These are phyloP conservation scores for Hypoxylon sp. DNA, from an alignment of 2,329 filamentous ascomycete genomes.

Conservation along the genomic window DNA sequence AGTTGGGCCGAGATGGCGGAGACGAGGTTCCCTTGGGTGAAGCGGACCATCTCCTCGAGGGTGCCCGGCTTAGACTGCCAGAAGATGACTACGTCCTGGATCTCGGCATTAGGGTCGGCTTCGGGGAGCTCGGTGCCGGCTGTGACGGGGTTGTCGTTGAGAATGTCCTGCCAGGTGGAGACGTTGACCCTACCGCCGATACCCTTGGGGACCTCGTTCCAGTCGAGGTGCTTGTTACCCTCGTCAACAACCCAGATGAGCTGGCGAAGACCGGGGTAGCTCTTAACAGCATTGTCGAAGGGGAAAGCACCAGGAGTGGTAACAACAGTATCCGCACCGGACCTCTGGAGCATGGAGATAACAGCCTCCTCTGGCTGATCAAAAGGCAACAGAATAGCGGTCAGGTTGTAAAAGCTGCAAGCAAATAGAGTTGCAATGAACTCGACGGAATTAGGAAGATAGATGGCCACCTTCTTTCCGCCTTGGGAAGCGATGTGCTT, in stretches of 20 bases:
- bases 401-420: conserved; percentile 89
- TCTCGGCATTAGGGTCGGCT: conserved; percentile 67
- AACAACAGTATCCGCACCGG: conserved; percentile 84
- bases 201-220: conserved; percentile 88
- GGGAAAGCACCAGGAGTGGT: conserved; percentile 90
- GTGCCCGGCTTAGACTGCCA: conserved; percentile 70
- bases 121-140: conserved; percentile 75
- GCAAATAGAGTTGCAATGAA: conserved; percentile 87
- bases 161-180: conserved; percentile 92
- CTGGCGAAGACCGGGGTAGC: conserved; percentile 79
- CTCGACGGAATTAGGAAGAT: conserved; percentile 94
- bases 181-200: conserved; percentile 82
- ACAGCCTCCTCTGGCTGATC: conserved; percentile 79
- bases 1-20: conserved; percentile 86
- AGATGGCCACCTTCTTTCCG: conserved; percentile 85
- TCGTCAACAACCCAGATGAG: conserved; percentile 94
- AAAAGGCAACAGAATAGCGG: conserved; percentile 87
- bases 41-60: conserved; percentile 81
- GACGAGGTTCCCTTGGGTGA: conserved; percentile 87
- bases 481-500: conserved; percentile 79
- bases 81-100: conserved; percentile 74
- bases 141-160: conserved; percentile 76
- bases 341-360: conserved; percentile 78
- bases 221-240: conserved; percentile 93
- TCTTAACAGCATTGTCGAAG: conserved; percentile 78